phyloP scores from a whole-genome alignment of 2,329 filamentous ascomycete species.

The Alternaria hordeiaustralica region DNA sequence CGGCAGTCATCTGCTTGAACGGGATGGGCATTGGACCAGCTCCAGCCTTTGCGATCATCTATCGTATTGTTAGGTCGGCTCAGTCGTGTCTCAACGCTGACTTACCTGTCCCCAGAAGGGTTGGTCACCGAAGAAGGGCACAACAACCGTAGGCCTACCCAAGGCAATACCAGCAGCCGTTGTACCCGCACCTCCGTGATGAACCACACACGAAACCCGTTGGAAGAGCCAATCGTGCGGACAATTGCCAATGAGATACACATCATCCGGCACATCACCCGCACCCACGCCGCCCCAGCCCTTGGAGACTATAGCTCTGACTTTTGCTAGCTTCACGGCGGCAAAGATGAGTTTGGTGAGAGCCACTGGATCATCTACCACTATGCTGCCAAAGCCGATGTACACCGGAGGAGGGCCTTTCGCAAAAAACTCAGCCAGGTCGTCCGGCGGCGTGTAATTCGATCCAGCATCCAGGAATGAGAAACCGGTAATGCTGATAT shows the following conservation, averaged over 20 bases:
- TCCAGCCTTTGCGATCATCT: conserved; percentile 58
- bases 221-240: conserved; percentile 66
- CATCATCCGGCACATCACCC: conserved; percentile 40
- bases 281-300: conserved; percentile 59
- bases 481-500: conserved; percentile 54
- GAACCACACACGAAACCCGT: conserved; percentile 61
- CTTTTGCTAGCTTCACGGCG: conserved; percentile 48
- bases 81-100: background rate
- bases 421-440: conserved; percentile 53
- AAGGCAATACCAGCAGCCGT: conserved; percentile 62
- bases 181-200: conserved; percentile 67
- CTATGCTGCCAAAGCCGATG: conserved; percentile 65
- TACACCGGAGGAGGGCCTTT: conserved; percentile 61
- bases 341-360: conserved; percentile 56
- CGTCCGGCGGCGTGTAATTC: conserved; percentile 49
- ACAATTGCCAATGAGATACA: conserved; percentile 60
- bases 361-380: conserved; percentile 57
- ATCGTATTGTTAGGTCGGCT: background rate
- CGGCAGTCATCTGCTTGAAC: conserved; percentile 53
- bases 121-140: conserved; percentile 67
- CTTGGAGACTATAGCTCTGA: conserved; percentile 61
- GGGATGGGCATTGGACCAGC: conserved; percentile 59
- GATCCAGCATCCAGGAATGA: conserved; percentile 51
- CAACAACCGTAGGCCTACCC: conserved; percentile 60
- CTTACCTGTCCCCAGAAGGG: conserved; percentile 58